Evolutionary conservation across 805 yeast genomes (phyloP).

Genomic region (Kluyveromyces lactis): DNA sequence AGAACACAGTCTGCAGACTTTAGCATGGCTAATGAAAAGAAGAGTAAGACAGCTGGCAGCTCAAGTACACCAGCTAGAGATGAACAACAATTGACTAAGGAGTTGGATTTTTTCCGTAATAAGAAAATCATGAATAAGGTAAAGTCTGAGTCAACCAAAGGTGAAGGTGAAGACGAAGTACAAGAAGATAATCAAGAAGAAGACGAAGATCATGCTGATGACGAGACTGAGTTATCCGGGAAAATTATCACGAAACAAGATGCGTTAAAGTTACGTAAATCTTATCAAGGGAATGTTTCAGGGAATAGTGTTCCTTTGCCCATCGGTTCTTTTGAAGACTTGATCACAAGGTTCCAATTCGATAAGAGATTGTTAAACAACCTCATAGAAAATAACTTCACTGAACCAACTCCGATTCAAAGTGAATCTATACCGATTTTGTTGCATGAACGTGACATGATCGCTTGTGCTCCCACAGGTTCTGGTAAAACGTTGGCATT

Average conservation of each 20-base stretch:
- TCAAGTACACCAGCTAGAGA: conserved; percentile 30
- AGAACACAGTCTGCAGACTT: conserved; percentile 20
- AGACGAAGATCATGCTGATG: conserved; percentile 21
- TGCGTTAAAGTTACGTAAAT: conserved; percentile 52
- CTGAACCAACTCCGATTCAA: conserved; percentile 89
- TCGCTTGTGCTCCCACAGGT: conserved; percentile 97
- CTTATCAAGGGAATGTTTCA: conserved; percentile 57
- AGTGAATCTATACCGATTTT: conserved; percentile 79
- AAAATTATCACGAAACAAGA: conserved; percentile 47
- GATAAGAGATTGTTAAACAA: conserved; percentile 48
- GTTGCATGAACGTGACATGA: conserved; percentile 60
- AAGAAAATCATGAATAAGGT: conserved; percentile 32
- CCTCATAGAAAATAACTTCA: conserved; percentile 59
- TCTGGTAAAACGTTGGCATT: conserved; percentile 95
- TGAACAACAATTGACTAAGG: conserved; percentile 50
- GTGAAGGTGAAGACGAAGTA: no score
- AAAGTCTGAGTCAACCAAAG: conserved; percentile 10
- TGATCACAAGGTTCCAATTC: conserved; percentile 58
- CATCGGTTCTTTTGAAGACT: conserved; percentile 79
- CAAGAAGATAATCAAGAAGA: conserved; percentile 19
- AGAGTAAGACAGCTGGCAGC: background rate
- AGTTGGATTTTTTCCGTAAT: conserved; percentile 75
- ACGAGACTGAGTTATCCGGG: conserved; percentile 31
- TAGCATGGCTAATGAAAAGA: conserved; percentile 9
- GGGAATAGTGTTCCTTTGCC: conserved; percentile 90